Evolutionary conservation across 2,329 filamentous ascomycete genomes (phyloP), one percentile per base, ranked within the genome.

Genomic region (Stemphylium vesicarium): DNA sequence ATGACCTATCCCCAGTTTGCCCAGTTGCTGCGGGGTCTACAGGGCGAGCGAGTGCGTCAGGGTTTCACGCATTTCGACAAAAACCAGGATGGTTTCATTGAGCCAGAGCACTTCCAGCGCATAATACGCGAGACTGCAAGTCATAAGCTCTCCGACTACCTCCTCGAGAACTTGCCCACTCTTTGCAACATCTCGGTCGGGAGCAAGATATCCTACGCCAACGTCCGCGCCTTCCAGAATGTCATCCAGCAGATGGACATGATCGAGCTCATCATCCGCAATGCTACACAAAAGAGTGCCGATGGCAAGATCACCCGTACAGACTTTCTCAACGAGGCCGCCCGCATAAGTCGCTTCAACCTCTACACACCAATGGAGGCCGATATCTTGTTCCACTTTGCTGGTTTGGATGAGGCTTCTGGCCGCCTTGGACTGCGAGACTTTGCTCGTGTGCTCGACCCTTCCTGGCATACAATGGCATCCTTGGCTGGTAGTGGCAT

Each of bases 281-380:
- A 92, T 71, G 95, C 95, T 33, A 90, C 92, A 61, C 80, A 82
- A 66, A 92, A 93, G 80, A 96, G 91, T 75, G 66, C 80, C 10
- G 95, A 99, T 75, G 92, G 92, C 72, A 96, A 92, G 80, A 98
- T 99, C 73, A 97, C 94, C 4, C 87, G 92, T 47, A 85, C 92
- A 38, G 95, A 98, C 71, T 99, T 99, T 79, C 80, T 98, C 60
- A 94, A 96, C 76, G 93, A 97, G 80, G 94, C 95, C 10, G 89
- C 94, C 39, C 88, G 88, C 62, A 88, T 95, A 70, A 96, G 94
- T 20, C 88, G 95, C 60, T 99, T 97, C 81, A 96, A 93, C 11
- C 85, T 96, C 32, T 97, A 98, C 78, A 98, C 95, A 0, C 95
- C 95, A 11, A 97, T 98, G 92, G 95, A 99, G 78, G 93, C 94